These are phyloP conservation scores for Trichoderma asperelloides DNA, from an alignment of 495 filamentous ascomycete genomes.

Conservation along the genomic window DNA sequence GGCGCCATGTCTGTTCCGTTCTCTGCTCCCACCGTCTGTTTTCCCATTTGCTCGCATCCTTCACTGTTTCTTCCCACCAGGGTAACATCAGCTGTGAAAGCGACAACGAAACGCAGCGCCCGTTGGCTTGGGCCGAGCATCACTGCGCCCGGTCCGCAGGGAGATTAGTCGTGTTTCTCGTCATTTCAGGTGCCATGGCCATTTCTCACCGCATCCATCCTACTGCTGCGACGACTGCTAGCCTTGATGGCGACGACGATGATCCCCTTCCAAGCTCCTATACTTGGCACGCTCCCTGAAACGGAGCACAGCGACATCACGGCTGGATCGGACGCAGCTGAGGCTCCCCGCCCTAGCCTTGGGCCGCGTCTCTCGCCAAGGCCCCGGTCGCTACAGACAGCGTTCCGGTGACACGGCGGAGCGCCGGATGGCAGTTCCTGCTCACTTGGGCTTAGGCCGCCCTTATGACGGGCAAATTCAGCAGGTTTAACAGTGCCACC, in stretches of 20 bases:
- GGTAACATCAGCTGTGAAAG: conserved; percentile 1
- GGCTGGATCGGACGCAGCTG: conserved; percentile 6
- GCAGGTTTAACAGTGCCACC: conserved; percentile 2
- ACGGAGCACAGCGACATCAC: not conserved
- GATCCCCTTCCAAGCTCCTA: not conserved
- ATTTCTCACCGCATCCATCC: not conserved
- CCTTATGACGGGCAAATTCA: conserved; percentile 1
- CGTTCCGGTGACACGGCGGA: conserved; percentile 6
- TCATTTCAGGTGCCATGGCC: not conserved
- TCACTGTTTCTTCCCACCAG: not conserved
- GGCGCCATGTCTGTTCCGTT: not conserved
- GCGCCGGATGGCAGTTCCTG: not conserved
- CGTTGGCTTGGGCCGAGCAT: not conserved
- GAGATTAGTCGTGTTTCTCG: not conserved
- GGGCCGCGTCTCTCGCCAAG: not conserved
- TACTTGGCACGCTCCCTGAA: not conserved
- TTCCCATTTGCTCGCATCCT: not conserved
- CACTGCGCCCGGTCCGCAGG: not conserved
- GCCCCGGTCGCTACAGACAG: not conserved
- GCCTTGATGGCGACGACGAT: not conserved
- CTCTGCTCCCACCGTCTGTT: not conserved
- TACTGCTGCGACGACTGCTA: no score
- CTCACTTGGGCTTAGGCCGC: conserved; percentile 1
- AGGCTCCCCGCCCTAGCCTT: conserved; percentile 4
- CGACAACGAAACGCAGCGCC: not conserved